Base-by-base conservation (phyloP, 148 eudicot species). In the Camellia sinensis region DNA sequence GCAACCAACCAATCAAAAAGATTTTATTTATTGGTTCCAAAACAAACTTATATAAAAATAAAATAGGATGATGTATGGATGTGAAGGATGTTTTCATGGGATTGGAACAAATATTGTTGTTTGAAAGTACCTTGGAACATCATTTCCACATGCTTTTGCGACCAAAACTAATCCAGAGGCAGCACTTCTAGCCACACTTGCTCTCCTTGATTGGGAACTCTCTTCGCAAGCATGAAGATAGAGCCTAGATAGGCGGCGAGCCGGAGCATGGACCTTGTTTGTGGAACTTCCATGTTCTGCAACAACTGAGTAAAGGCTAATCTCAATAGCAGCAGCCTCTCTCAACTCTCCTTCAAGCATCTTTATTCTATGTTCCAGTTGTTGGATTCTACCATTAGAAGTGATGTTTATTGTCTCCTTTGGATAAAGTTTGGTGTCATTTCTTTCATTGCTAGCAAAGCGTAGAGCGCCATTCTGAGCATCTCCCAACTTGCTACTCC, bases 121-220 rank as follows among this genome's bases (percentile, higher is more conserved):
- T 12, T 29, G 59, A 15, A 73, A 12, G 67, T 50, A 96, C 99
- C 99, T 92, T 17, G 99, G 94, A 80, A 97, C 99, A 81, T 97
- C 99, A 83, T 89, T 96, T 85, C 99, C 99, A 57, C 99, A 97
- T 82, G 98, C 95, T 89, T 94, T 97, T 83, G 97, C 89, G 81
- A 94, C 97, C 65, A 91, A 85, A 84, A 90, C 87, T 60, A 97
- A 75, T 76, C 98, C 99, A 12, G 99, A 97, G 14, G 90, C 89
- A 43, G 90, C 86, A 85, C 89, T 90, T 87, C 85, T 89, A 67
- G 98, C 97, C 10, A 92, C 92, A 88, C 84, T 88, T 52, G 91
- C 88, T 85, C 89, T 88, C 79, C 87, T 85, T 78, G 86, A 82
- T 70, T 54, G 83, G 46, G 87, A 81, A 53, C 78, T 87, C 77